phyloP scores from a whole-genome alignment of 208 protist genomes.

The Tetramitus jugosus region DNA sequence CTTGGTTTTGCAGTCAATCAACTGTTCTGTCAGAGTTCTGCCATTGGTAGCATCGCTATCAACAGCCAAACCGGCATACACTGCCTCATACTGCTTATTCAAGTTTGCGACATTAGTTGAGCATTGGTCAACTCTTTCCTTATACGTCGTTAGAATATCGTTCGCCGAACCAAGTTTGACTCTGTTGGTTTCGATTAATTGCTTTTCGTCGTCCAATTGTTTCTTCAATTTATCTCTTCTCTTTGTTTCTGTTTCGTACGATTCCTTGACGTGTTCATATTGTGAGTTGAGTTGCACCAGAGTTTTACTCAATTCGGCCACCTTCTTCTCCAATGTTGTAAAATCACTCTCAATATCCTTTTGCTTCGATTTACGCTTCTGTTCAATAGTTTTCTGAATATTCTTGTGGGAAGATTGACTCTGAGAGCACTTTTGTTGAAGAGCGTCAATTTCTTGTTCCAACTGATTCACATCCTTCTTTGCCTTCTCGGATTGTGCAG shows the following conservation, averaged over 20 bases:
- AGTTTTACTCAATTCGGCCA: not conserved
- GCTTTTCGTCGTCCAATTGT: not conserved
- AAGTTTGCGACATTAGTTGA: not conserved
- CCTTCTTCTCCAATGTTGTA: not conserved
- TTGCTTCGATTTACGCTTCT: not conserved
- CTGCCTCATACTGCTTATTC: not conserved
- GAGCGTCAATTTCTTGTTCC: not conserved
- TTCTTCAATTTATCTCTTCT: not conserved
- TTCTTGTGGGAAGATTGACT: not conserved
- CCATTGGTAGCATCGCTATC: not conserved
- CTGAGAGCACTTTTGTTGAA: not conserved
- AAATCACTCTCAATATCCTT: not conserved
- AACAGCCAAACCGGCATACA: constrained; percentile 1
- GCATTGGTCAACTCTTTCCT: not conserved
- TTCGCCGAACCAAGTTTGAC: not conserved
- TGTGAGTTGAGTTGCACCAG: not conserved
- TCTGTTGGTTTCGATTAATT: not conserved
- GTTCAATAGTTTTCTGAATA: not conserved
- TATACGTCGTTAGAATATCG: not conserved
- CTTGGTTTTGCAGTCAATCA: not conserved
- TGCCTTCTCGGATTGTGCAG: not conserved
- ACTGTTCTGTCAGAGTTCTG: constrained; percentile 2
- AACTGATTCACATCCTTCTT: constrained; percentile 18
- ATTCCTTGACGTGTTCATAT: not conserved
- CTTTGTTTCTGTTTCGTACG: not conserved